Evolutionary conservation across 768 basidiomycete species (phyloP).

Genomic region (Hortiboletus campestris): DNA sequence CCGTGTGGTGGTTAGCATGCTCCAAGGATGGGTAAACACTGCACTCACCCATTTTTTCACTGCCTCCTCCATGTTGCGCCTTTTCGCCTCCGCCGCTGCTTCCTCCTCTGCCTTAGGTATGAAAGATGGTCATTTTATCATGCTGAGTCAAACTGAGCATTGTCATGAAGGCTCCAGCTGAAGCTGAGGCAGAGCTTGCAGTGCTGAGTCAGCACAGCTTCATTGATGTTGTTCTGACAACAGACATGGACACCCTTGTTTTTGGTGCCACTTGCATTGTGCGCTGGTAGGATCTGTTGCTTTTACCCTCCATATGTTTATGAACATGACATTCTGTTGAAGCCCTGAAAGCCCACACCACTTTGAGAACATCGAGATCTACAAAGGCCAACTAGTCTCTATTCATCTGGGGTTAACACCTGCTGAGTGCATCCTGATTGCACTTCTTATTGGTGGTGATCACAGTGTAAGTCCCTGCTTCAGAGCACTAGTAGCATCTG

Average conservation of each 20-base stretch:
- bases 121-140: not conserved
- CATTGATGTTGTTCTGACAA: not conserved
- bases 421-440: not conserved
- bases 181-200: not conserved
- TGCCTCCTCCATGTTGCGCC: no score
- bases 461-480: not conserved
- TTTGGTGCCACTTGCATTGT: not conserved
- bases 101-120: no score
- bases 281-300: not conserved
- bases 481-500: not conserved
- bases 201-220: not conserved
- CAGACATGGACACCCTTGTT: not conserved
- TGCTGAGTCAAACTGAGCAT: not conserved
- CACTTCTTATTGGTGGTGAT: not conserved
- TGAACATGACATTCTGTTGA: no score
- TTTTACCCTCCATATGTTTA: no score
- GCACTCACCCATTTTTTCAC: no score
- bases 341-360: not conserved
- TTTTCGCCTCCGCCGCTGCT: no score
- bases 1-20: no score
- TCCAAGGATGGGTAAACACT: no score
- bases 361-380: not conserved
- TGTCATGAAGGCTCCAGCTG: not conserved
- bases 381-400: not conserved
- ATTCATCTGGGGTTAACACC: not conserved